Percentiles rank a stretch among this genome's conserved stretches.
phyloP scores from a whole-genome alignment of 176 grass and related monocot genomes.

The Carex parvula region DNA sequence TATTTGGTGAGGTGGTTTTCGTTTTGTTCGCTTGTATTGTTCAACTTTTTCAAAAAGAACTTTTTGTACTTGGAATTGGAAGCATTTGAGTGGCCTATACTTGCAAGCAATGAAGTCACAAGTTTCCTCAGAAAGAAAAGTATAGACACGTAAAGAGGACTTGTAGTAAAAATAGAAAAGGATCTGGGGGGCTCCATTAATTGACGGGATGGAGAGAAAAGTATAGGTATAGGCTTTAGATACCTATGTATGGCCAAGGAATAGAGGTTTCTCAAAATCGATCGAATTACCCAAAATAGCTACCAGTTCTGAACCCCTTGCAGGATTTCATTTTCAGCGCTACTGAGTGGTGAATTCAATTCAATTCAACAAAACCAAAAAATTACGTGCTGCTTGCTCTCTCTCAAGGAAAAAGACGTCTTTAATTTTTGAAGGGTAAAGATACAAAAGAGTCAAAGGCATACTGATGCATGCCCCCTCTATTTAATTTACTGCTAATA shows the following conservation, averaged over 20 bases:
- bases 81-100: constrained; percentile 25
- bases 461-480: not conserved
- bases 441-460: not conserved
- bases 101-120: constrained; percentile 32
- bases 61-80: constrained; percentile 44
- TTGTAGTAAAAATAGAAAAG: constrained; percentile 30
- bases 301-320: constrained; percentile 45
- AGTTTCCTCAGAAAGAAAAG: constrained; percentile 42
- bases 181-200: constrained; percentile 39
- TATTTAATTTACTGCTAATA: constrained; percentile 17
- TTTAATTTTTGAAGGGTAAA: constrained; percentile 5
- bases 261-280: constrained; percentile 96
- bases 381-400: constrained; percentile 21
- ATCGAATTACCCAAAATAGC: constrained; percentile 60
- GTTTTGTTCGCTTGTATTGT: constrained; percentile 29
- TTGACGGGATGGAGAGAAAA: constrained; percentile 40
- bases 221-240: constrained; percentile 26
- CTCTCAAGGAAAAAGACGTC: constrained; percentile 6
- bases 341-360: constrained; percentile 32
- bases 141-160: not conserved
- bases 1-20: not conserved
- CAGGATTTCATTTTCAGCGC: constrained; percentile 69
- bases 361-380: constrained; percentile 32
- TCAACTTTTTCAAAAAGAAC: constrained; percentile 25
- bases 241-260: constrained; percentile 45